These are phyloP conservation scores for Chalciporus chontae DNA, from an alignment of 768 basidiomycete species.

Conservation along the genomic window DNA sequence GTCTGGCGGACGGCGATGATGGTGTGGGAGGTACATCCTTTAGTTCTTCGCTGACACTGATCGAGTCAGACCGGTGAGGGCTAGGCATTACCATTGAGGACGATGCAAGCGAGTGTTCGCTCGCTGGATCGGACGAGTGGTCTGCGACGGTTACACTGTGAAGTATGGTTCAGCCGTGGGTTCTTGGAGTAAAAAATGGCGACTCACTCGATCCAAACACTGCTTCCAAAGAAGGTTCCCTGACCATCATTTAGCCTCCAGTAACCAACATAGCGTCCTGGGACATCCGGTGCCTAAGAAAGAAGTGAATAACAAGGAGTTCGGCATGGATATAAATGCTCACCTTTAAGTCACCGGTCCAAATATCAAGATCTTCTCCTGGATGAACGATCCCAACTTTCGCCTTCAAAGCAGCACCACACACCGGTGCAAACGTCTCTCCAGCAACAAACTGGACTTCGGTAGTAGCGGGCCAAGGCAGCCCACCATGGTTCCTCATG, in stretches of 20 bases:
- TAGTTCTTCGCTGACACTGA: slow-evolving; percentile 3
- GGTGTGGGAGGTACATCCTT: slow-evolving; percentile 4
- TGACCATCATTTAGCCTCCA: slow-evolving; percentile 66
- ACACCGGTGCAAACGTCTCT: slow-evolving; percentile 46
- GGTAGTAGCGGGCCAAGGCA: slow-evolving; percentile 67
- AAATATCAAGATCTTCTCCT: slow-evolving; percentile 60
- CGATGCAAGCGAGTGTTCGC: slow-evolving; percentile 55
- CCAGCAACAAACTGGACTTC: slow-evolving; percentile 71
- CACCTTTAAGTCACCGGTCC: slow-evolving; percentile 74
- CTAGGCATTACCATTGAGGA: slow-evolving; percentile 67
- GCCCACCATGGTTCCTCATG: slow-evolving; percentile 60
- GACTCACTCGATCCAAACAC: slow-evolving; percentile 77
- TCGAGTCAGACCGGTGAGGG: slow-evolving; percentile 22
- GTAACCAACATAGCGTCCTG: slow-evolving; percentile 73
- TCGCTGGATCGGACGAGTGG: slow-evolving; percentile 30
- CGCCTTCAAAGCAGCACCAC: slow-evolving; percentile 30
- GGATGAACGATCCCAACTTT: slow-evolving; percentile 54
- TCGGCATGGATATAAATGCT: slow-evolving; percentile 8
- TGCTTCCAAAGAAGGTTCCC: slow-evolving; percentile 59
- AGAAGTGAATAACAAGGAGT: slow-evolving; percentile 2
- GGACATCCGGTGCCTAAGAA: slow-evolving; percentile 62
- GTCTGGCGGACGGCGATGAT: slow-evolving; percentile 21
- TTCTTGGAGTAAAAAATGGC: background rate
- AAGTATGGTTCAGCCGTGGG: slow-evolving; percentile 2
- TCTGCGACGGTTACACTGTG: slow-evolving; percentile 67